Evolutionary conservation across 1,284 basidiomycete genomes (phyloP).

Genomic region (Apiotrichum sp.): DNA sequence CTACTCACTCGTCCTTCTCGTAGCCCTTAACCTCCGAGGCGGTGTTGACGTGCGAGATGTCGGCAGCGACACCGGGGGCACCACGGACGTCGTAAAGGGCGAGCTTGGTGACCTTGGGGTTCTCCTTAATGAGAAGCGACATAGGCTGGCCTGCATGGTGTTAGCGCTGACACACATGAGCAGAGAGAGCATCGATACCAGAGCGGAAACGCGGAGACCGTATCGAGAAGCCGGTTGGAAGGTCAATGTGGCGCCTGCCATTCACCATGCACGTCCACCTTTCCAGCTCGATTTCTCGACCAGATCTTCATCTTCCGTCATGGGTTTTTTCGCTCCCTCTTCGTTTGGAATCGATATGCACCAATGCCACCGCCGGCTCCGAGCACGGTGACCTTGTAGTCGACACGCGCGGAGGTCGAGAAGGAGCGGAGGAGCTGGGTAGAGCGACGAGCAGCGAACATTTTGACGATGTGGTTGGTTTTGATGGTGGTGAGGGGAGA

Average conservation of each 20-base stretch:
- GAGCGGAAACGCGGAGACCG: too few species aligned
- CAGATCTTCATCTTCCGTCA: background rate
- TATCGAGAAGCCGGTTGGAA: background rate
- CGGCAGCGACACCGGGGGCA: conserved; percentile 91
- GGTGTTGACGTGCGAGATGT: conserved; percentile 78
- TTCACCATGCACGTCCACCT: background rate
- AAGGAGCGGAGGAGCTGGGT: conserved; percentile 20
- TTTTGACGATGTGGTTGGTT: conserved; percentile 8
- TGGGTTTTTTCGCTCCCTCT: background rate
- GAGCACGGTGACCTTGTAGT: conserved; percentile 26
- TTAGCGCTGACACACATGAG: background rate
- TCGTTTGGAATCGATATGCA: background rate
- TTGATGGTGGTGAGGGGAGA: too few species aligned
- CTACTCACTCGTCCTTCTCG: conserved; percentile 46
- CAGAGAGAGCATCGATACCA: background rate
- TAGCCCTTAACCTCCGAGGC: conserved; percentile 58
- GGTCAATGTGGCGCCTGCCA: too few species aligned
- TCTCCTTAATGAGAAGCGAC: conserved; percentile 80
- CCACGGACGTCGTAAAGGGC: conserved; percentile 94
- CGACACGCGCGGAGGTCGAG: too few species aligned
- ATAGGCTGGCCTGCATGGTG: conserved; percentile 68
- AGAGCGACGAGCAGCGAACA: conserved; percentile 30
- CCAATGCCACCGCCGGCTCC: conserved; percentile 57
- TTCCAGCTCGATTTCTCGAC: background rate
- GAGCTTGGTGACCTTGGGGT: conserved; percentile 75